These are phyloP conservation scores for Haplosporangium gracile DNA, from an alignment of 192 early-diverging fungal genomes.

Conservation along the genomic window DNA sequence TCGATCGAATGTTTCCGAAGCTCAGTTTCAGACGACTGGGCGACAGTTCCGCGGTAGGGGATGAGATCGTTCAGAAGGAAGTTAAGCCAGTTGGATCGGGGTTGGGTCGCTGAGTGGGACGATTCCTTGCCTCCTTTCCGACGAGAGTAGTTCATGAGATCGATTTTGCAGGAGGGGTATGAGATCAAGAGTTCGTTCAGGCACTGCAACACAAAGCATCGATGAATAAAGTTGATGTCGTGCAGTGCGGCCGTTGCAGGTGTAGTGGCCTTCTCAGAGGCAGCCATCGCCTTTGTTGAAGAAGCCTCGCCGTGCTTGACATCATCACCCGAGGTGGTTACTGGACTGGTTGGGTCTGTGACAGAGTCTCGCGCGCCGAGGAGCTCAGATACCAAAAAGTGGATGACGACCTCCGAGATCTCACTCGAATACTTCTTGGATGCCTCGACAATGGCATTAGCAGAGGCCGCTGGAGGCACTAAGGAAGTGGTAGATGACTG, in stretches of 20 bases:
- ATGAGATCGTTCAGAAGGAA: constrained; percentile 78
- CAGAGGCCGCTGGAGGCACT: constrained; percentile 2
- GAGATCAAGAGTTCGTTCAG: constrained; percentile 90
- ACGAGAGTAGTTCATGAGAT: constrained; percentile 72
- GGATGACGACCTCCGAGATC: constrained; percentile 64
- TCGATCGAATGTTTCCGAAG: constrained; percentile 70
- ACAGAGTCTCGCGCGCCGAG: constrained; percentile 41
- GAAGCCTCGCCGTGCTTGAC: neutral
- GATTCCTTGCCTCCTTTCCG: constrained; percentile 61
- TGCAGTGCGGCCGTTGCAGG: constrained; percentile 5
- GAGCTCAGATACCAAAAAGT: constrained; percentile 69
- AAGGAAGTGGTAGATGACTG: neutral
- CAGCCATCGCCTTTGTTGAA: neutral
- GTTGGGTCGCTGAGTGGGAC: constrained; percentile 45
- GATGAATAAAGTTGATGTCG: constrained; percentile 45
- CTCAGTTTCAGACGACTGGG: constrained; percentile 59
- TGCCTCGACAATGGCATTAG: constrained; percentile 34
- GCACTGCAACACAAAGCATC: constrained; percentile 86
- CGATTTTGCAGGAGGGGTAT: constrained; percentile 85
- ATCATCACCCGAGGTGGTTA: constrained; percentile 7
- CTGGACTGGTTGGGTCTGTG: neutral
- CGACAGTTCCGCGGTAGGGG: constrained; percentile 63
- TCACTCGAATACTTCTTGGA: constrained; percentile 62
- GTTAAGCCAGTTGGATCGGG: constrained; percentile 65
- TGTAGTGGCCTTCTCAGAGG: neutral